Evolutionary conservation across 441 rosid species (phyloP), one percentile per base, ranked within the genome.

Genomic region (Corymbia calophylla): DNA sequence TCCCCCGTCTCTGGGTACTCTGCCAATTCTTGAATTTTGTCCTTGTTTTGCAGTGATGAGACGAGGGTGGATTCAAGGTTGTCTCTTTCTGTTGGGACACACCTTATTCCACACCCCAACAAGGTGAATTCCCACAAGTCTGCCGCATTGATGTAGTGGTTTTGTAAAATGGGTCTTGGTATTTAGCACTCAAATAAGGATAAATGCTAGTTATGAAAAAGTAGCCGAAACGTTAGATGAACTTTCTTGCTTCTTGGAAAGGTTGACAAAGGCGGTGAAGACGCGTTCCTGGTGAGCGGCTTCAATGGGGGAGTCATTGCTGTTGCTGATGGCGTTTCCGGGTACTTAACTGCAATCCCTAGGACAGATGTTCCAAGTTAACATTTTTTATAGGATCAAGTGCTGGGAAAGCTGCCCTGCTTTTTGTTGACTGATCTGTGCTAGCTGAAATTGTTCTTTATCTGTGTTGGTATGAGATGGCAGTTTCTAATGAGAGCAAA

Each of bases 321-420:
- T 87, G 95, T 96, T 91, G 99, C 99, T 77, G 99, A 96, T 88
- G 99, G 99, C 89, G 99, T 98, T 89, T 98, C 99, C 39, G 95
- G 99, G 99, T 95, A 93, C 53, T 87, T 77, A 58, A 32, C 44
- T 53, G 66, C 64, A 35, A 39, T 88, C 86, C 85, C 44, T 70
- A 25, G 56, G n/a, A 56, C 39, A 9, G 31, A 23, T 47, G 16
- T 48, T 64, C 49, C 86, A 32, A 66, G 44, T 49, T 25, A 85
- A 55, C 49, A n/a, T 21, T 17, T 56, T 44, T 49, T 31, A 64
- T 39, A n/a, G 47, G 44, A 39, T 23, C 54, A 66, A 23, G 39
- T 60, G 53, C 56, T 23, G 35, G 87, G n/a, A 44, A 84, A 21
- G 44, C 32, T 66, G 31, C 73, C 53, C 31, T 51, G 29, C 53